Conservation (phyloP, 2,329 filamentous ascomycete species). For the Sordariomycetes sp. region DNA sequence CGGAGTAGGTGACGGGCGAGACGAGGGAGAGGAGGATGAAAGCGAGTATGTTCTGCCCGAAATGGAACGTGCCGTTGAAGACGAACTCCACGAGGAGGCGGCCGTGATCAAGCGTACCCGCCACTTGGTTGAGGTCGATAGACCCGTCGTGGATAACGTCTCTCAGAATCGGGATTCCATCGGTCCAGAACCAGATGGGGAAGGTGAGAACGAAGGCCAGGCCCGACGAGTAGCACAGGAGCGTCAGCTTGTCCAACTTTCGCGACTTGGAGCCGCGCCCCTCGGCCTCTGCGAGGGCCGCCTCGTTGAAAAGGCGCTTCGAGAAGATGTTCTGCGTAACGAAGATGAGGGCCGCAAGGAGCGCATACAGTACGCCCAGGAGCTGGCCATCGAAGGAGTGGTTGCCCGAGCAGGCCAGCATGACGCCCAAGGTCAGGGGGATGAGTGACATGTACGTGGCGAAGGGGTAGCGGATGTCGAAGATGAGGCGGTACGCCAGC, state of each 20-base stretch:
- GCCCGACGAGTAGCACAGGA: constrained; percentile 93
- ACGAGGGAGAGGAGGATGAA: constrained; percentile 89
- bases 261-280: constrained; percentile 46
- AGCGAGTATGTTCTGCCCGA: constrained; percentile 89
- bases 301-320: constrained; percentile 95
- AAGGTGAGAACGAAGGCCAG: constrained; percentile 80
- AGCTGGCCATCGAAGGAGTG: constrained; percentile 69
- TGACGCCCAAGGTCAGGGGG: constrained; percentile 89
- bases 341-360: constrained; percentile 86
- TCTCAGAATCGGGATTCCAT: constrained; percentile 66
- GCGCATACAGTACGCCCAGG: constrained; percentile 79
- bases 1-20: constrained; percentile 92
- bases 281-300: constrained; percentile 73
- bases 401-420: constrained; percentile 89
- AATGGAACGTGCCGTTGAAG: constrained; percentile 96
- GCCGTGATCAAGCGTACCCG: constrained; percentile 66
- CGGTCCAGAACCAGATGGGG: constrained; percentile 88
- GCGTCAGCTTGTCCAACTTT: constrained; percentile 92
- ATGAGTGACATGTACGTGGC: constrained; percentile 83
- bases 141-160: constrained; percentile 77
- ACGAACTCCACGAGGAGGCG: constrained; percentile 73
- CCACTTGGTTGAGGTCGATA: constrained; percentile 47
- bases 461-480: constrained; percentile 75
- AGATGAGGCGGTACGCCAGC: constrained; percentile 80
- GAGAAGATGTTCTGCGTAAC: constrained; percentile 98